phyloP scores from a whole-genome alignment of 2,329 filamentous ascomycete species.

The Herpotrichia juniperi region DNA sequence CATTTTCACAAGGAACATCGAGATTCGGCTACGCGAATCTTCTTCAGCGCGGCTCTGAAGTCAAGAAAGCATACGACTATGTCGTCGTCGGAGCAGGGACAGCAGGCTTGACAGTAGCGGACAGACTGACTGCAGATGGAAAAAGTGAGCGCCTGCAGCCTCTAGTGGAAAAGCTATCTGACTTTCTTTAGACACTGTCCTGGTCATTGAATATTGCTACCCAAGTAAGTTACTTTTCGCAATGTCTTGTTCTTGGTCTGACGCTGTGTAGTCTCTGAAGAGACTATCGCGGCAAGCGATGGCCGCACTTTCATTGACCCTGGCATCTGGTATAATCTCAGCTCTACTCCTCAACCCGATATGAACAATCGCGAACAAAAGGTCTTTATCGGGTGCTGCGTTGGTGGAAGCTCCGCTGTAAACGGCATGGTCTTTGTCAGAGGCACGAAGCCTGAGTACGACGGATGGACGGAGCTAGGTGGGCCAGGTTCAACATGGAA shows the following conservation, averaged over 20 bases:
- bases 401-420: conserved; percentile 35
- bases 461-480: conserved; percentile 64
- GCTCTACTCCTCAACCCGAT: conserved; percentile 1
- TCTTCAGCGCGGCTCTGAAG: background rate
- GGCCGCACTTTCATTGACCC: background rate
- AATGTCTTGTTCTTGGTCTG: background rate
- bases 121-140: conserved; percentile 2
- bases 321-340: conserved; percentile 9
- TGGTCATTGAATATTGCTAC: conserved; percentile 11
- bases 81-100: conserved; percentile 18
- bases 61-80: conserved; percentile 15
- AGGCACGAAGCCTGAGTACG: conserved; percentile 44
- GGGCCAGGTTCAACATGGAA: conserved; percentile 65
- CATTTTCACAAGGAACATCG: background rate
- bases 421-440: conserved; percentile 48
- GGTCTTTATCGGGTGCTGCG: conserved; percentile 12
- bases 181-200: conserved; percentile 4
- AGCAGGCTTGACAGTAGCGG: conserved; percentile 13
- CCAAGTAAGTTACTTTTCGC: conserved; percentile 2
- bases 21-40: conserved; percentile 5
- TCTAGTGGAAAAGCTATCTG: background rate
- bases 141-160: background rate
- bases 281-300: background rate
- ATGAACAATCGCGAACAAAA: conserved; percentile 2
- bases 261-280: background rate